phyloP scores from a whole-genome alignment of 768 basidiomycete genomes.

The Clitopilus passeckerianus region DNA sequence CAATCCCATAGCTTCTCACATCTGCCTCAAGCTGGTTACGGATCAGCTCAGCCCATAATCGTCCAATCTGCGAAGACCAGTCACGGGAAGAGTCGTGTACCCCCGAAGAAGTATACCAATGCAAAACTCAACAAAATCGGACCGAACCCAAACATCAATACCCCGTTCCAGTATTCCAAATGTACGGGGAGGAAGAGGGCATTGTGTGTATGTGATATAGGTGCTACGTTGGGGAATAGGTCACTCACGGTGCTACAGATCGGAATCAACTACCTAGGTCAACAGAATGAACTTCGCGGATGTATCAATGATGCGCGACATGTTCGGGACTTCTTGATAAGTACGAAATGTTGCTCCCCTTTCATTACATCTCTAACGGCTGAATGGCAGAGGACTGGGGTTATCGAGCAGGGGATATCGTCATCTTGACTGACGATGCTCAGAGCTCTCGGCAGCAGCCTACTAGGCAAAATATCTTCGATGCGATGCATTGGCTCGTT shows the following conservation, averaged over 20 bases:
- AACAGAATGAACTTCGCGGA: constrained; percentile 58
- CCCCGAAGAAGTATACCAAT: not conserved
- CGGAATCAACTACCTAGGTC: constrained; percentile 75
- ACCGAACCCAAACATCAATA: constrained; percentile 10
- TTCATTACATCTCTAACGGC: not conserved
- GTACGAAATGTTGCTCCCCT: constrained; percentile 25
- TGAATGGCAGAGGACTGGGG: constrained; percentile 28
- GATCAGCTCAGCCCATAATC: not conserved
- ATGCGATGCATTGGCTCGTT: constrained; percentile 59
- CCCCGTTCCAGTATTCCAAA: constrained; percentile 64
- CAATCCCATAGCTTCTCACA: not conserved
- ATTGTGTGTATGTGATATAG: constrained; percentile 54
- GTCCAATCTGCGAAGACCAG: not conserved
- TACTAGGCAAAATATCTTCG: constrained; percentile 41
- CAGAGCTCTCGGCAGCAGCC: constrained; percentile 36
- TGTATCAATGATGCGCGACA: constrained; percentile 81
- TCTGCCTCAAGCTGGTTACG: not conserved
- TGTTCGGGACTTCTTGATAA: constrained; percentile 61
- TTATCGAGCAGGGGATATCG: constrained; percentile 59
- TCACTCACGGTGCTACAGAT: constrained; percentile 36
- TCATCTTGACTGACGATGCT: constrained; percentile 63
- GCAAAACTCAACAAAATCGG: not conserved
- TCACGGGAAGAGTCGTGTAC: not conserved
- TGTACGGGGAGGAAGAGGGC: constrained; percentile 80
- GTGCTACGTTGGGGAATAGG: not conserved